Evolutionary conservation across 441 rosid genomes (phyloP).

Genomic region (Adansonia grandidieri): DNA sequence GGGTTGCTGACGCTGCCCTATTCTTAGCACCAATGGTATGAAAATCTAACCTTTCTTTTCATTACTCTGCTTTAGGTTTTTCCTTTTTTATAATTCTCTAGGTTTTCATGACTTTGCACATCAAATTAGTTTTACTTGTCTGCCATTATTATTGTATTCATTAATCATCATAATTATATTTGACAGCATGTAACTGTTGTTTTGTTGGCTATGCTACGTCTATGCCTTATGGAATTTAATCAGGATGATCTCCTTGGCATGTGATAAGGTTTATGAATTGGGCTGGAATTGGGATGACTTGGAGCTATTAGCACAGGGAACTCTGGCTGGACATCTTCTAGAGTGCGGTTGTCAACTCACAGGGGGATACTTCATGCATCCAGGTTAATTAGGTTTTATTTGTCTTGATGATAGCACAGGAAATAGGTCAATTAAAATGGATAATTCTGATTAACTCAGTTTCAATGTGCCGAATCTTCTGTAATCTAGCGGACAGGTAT

Average conservation of each 20-base stretch:
- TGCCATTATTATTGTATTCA: not conserved
- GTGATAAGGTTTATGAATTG: constrained; percentile 75
- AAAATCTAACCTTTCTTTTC: constrained; percentile 5
- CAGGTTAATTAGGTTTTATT: constrained; percentile 53
- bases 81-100: not conserved
- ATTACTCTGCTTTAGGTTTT: not conserved
- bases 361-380: constrained; percentile 98
- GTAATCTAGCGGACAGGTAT: constrained; percentile 63
- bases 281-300: constrained; percentile 96
- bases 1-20: constrained; percentile 92
- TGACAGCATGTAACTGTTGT: not conserved
- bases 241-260: constrained; percentile 25
- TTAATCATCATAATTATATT: constrained; percentile 1
- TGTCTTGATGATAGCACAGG: not conserved
- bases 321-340: constrained; percentile 86
- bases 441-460: not conserved
- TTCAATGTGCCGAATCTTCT: constrained; percentile 25
- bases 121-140: not conserved
- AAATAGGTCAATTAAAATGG: constrained; percentile 9
- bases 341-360: constrained; percentile 98
- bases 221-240: constrained; percentile 14
- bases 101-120: constrained; percentile 2
- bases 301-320: constrained; percentile 77
- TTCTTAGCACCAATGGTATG: constrained; percentile 94
- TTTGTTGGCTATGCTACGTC: constrained; percentile 11